phyloP scores from a whole-genome alignment of 805 yeast genomes.

The Sugiyamaella mastotermitis region DNA sequence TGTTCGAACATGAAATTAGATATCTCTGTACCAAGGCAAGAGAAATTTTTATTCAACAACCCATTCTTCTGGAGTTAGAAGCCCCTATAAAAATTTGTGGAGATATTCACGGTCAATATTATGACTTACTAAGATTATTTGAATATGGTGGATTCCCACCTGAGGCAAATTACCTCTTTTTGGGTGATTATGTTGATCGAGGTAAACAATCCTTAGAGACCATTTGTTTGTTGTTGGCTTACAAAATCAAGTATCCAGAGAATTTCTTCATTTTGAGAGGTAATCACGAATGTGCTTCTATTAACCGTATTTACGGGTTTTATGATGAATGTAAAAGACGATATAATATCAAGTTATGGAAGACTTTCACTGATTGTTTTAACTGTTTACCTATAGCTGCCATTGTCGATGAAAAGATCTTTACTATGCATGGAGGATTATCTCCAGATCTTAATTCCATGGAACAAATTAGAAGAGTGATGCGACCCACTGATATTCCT shows the following conservation, averaged over 20 bases:
- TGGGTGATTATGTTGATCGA: slow-evolving; percentile 98
- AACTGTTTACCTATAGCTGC: slow-evolving; percentile 98
- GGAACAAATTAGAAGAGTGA: slow-evolving; percentile 98
- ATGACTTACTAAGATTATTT: slow-evolving; percentile 87
- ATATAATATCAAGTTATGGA: slow-evolving; percentile 97
- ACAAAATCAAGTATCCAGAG: slow-evolving; percentile 97
- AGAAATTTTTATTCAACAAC: slow-evolving; percentile 96
- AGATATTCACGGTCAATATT: slow-evolving; percentile 98
- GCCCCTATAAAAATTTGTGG: slow-evolving; percentile 96
- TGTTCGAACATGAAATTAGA: slow-evolving; percentile 90
- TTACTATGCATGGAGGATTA: slow-evolving; percentile 98
- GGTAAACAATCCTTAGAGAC: slow-evolving; percentile 97
- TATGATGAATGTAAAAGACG: slow-evolving; percentile 98
- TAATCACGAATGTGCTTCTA: slow-evolving; percentile 97
- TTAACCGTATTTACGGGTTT: slow-evolving; percentile 95
- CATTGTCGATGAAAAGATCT: slow-evolving; percentile 94
- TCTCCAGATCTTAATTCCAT: slow-evolving; percentile 95
- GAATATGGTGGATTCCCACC: slow-evolving; percentile 99
- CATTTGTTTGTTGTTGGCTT: slow-evolving; percentile 86
- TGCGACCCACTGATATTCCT: slow-evolving; percentile 99
- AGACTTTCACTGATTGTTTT: slow-evolving; percentile 96
- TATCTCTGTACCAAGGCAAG: slow-evolving; percentile 96
- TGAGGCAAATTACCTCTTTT: slow-evolving; percentile 89
- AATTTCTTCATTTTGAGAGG: slow-evolving; percentile 96
- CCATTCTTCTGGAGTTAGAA: slow-evolving; percentile 88